These are phyloP conservation scores for Eimeria sp. DNA, from an alignment of 169 alveolate genomes.

Conservation along the genomic window DNA sequence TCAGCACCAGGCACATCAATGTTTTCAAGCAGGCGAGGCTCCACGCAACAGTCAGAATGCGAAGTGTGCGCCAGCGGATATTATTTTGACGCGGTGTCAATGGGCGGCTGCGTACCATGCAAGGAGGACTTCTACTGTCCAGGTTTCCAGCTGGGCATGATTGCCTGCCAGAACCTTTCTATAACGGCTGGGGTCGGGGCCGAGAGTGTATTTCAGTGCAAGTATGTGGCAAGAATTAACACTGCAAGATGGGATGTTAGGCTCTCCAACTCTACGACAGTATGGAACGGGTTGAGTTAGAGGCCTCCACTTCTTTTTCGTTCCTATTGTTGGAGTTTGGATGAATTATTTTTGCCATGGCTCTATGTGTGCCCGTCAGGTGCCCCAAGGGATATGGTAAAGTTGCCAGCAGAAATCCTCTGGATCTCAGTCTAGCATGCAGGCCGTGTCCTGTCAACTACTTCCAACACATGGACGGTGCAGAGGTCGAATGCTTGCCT, in stretches of 20 bases:
- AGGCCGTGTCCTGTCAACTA: constrained; percentile 72
- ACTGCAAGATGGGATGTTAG: not conserved
- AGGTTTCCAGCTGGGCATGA: constrained; percentile 45
- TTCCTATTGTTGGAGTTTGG: not conserved
- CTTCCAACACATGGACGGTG: constrained; percentile 82
- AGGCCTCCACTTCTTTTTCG: not conserved
- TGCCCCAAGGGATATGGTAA: constrained; percentile 82
- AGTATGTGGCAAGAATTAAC: constrained; percentile 18
- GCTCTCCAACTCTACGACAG: not conserved
- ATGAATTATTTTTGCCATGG: not conserved
- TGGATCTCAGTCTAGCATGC: constrained; percentile 69
- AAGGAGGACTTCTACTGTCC: constrained; percentile 78
- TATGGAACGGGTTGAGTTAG: not conserved
- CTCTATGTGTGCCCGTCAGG: constrained; percentile 38
- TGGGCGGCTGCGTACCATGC: constrained; percentile 83
- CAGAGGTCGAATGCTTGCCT: constrained; percentile 71
- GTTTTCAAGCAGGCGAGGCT: constrained; percentile 71
- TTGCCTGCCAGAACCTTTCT: constrained; percentile 53
- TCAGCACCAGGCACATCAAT: constrained; percentile 57
- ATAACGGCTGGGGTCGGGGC: constrained; percentile 66
- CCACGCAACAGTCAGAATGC: constrained; percentile 76
- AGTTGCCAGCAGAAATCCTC: constrained; percentile 64
- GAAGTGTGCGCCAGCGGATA: constrained; percentile 76
- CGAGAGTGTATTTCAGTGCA: constrained; percentile 76
- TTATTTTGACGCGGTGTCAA: constrained; percentile 64